Base-by-base conservation (phyloP, 2,329 filamentous ascomycete genomes). In the Ceratocystis ficicola region DNA sequence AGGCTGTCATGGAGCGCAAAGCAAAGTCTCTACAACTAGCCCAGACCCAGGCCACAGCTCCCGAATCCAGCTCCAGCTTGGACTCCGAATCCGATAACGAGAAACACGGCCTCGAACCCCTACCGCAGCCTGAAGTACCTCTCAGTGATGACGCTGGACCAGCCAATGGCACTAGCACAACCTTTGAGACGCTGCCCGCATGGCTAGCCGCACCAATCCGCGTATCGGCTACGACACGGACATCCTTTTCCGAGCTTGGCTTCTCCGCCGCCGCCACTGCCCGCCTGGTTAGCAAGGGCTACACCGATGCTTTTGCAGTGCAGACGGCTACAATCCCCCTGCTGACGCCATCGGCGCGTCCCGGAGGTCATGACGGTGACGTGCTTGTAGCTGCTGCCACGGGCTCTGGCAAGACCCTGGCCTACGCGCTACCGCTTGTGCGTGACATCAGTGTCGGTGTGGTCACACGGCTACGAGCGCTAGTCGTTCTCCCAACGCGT, bases 351-450 rank as follows among this genome's bases (percentile, higher is more conserved):
- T 83, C 81, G 0, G 80, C 82, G 52, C 78, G 81, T 66, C 28
- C 52, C 3, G 28, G 28, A 25, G 77, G 82, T 44, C 81, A 85
- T 44, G 77, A 82, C 1, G 88, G 90, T 4, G 94, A 99, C 73
- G 76, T 99, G 3, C 87, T 95, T 57, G 86, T 99, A 2, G 94
- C 91, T 6, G 94, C 95, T 0, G 89, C 93, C 1, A 99, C 94
- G 0, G 94, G 94, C 7, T 97, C 94, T 0, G 94, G 94, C 66
- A 99, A 99, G 74, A 99, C 94, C 0, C 75, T 99, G 17, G 88
- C 93, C 0, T 99, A 99, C 72, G 84, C 93, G 0, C 77, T 99
- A 2, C 94, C 94, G 0, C 85, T 99, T 67, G 82, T 95, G 3
- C 84, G 90, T 59, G 86, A 87, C 63, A 78, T 99, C 62, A 86